Conservation (phyloP, 1,284 basidiomycete genomes). For the Marasmius tenuissimus region DNA sequence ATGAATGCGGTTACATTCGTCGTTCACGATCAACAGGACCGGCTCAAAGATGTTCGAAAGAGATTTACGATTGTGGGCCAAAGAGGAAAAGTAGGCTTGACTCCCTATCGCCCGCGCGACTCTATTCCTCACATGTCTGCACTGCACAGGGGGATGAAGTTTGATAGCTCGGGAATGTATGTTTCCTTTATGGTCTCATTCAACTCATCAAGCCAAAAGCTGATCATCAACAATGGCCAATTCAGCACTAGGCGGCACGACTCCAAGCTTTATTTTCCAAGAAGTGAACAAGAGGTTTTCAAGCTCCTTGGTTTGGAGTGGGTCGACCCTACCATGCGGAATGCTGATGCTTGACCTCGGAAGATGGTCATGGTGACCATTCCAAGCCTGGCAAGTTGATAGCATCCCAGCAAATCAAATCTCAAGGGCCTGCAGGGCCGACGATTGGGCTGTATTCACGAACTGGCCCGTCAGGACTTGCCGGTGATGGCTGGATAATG, state of each 20-base stretch:
- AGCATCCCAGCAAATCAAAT: too few species aligned
- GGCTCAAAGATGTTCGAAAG: slow-evolving; percentile 81
- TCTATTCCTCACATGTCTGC: not conserved
- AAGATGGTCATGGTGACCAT: slow-evolving; percentile 2
- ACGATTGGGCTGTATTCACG: too few species aligned
- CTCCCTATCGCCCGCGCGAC: too few species aligned
- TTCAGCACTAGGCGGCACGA: slow-evolving; percentile 62
- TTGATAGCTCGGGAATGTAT: slow-evolving; percentile 78
- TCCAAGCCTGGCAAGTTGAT: not conserved
- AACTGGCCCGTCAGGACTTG: too few species aligned
- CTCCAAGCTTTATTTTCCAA: slow-evolving; percentile 56
- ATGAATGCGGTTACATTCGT: not conserved
- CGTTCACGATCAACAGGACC: slow-evolving; percentile 49
- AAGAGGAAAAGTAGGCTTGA: slow-evolving; percentile 52
- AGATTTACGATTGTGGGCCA: slow-evolving; percentile 74
- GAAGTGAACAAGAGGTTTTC: slow-evolving; percentile 70
- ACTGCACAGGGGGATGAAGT: slow-evolving; percentile 63
- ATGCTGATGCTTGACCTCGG: slow-evolving; percentile 51
- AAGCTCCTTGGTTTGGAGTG: slow-evolving; percentile 65
- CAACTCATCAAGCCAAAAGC: not conserved
- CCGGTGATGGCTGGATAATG: too few species aligned
- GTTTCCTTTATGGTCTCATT: slow-evolving; percentile 19
- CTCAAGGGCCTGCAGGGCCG: too few species aligned
- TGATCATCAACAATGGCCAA: slow-evolving; percentile 2
- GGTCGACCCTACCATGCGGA: slow-evolving; percentile 67